Evolutionary conservation across 2,329 filamentous ascomycete genomes (phyloP).

Genomic region (Aureobasidium mangrovei): DNA sequence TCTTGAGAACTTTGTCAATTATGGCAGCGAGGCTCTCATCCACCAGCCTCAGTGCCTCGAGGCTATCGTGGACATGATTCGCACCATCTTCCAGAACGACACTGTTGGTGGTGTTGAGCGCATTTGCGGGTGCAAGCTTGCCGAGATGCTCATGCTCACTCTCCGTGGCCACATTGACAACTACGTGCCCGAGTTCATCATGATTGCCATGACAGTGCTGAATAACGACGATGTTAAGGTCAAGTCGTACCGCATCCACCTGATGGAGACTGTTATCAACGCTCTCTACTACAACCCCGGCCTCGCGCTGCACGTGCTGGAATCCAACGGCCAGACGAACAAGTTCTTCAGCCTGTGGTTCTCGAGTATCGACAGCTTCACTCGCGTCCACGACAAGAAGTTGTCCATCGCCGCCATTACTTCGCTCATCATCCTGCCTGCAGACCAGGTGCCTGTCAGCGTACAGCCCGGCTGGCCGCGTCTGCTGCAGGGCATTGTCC

Average conservation of each 20-base stretch:
- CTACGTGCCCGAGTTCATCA: constrained; percentile 80
- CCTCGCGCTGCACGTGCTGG: constrained; percentile 77
- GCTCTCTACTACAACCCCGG: constrained; percentile 93
- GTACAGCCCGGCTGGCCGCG: constrained; percentile 93
- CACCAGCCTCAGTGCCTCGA: constrained; percentile 81
- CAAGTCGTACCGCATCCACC: constrained; percentile 87
- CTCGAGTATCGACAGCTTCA: constrained; percentile 87
- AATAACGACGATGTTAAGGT: constrained; percentile 68
- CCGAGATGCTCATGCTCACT: constrained; percentile 94
- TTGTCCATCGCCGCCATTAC: constrained; percentile 91
- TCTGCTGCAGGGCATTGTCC: constrained; percentile 77
- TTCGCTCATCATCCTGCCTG: constrained; percentile 68
- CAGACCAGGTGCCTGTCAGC: constrained; percentile 78
- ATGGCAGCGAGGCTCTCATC: constrained; percentile 69
- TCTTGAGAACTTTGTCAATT: constrained; percentile 95
- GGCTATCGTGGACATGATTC: constrained; percentile 86
- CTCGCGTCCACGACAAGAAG: constrained; percentile 96
- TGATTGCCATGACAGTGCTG: constrained; percentile 78
- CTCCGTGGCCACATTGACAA: constrained; percentile 81
- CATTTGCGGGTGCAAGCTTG: constrained; percentile 95
- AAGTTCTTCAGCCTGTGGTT: constrained; percentile 99
- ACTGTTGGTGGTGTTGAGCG: constrained; percentile 90
- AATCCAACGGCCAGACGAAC: constrained; percentile 89
- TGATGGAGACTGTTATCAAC: constrained; percentile 99
- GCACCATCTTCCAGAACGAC: constrained; percentile 85